Evolutionary conservation across 2,329 filamentous ascomycete genomes (phyloP), one percentile per base, ranked within the genome.

Genomic region (Penicillium polonicum): DNA sequence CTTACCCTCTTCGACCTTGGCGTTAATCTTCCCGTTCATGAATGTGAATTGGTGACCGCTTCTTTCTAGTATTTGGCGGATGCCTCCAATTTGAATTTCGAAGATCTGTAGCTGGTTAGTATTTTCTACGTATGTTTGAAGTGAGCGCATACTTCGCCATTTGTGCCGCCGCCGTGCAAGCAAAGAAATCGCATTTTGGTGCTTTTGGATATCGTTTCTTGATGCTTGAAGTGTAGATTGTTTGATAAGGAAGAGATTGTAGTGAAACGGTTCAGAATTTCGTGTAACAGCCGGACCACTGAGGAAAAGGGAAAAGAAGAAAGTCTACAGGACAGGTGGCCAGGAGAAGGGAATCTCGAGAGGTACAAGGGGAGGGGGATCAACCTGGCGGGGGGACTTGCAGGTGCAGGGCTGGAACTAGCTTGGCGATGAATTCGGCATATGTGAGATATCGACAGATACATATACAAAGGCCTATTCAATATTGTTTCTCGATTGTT

Each of bases 81-180:
- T 38, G 17, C 71, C 71, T 38, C 71, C 71, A 19, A 66, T 68
- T 65, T 73, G 71, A 57, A 73, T 70, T 55, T 71, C 68, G 55
- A 73, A 71, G 48, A 73, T 72, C 71, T 72, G 10, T n/a, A 6
- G 1, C 15, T 17, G 9, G 33, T 55, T 31, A 57, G 53, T 5
- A 44, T 13, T 44, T 43, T 41, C 21, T 19, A 3, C 17, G 33
- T 5, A 39, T 33, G 7, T 44, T 8, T 9, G 33, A 7, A 41
- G 29, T 39, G 19, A 21, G 4, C 31, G 54, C 60, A 38, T 68
- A 72, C 71, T 59, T 73, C 70, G 39, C 59, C 60, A 56, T 68
- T 71, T 50, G 71, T 72, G 46, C 69, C 66, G 4, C 64, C 66
- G 41, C 70, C 70, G 46, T 73, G 71, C 17, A 73, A 58, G 66